Evolutionary conservation across 2,329 filamentous ascomycete genomes (phyloP).

Genomic region (Coniochaeta sp.): DNA sequence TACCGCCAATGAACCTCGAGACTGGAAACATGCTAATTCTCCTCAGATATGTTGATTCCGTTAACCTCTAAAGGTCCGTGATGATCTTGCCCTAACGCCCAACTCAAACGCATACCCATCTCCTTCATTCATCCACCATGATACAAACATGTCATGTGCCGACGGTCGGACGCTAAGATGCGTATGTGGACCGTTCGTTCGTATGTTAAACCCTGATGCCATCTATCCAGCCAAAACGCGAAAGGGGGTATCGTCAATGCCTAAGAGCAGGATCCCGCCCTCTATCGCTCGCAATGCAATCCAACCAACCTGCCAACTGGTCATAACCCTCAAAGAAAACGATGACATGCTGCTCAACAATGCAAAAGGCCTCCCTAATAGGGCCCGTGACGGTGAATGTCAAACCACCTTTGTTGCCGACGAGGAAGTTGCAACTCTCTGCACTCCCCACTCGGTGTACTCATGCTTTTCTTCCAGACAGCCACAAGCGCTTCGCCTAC

Average conservation of each 20-base stretch:
- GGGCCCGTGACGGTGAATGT: neutral
- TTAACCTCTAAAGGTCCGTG: neutral
- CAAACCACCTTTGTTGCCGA: neutral
- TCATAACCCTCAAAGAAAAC: neutral
- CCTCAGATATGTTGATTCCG: neutral
- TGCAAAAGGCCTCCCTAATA: neutral
- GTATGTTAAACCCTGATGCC: neutral
- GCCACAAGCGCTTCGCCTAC: neutral
- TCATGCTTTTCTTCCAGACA: neutral
- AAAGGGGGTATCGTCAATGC: neutral
- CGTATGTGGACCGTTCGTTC: neutral
- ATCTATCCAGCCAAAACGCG: neutral
- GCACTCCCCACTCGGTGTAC: neutral
- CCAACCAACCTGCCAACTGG: neutral
- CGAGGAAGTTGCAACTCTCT: neutral
- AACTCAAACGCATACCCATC: neutral
- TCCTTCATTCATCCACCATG: neutral
- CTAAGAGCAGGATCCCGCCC: neutral
- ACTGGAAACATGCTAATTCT: neutral
- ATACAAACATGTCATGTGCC: neutral
- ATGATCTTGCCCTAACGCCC: neutral
- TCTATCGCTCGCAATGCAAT: neutral
- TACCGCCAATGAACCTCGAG: neutral
- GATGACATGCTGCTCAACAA: neutral
- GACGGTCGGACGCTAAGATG: neutral